phyloP scores from a whole-genome alignment of 805 yeast species.

The Danielozyma ontarioensis region DNA sequence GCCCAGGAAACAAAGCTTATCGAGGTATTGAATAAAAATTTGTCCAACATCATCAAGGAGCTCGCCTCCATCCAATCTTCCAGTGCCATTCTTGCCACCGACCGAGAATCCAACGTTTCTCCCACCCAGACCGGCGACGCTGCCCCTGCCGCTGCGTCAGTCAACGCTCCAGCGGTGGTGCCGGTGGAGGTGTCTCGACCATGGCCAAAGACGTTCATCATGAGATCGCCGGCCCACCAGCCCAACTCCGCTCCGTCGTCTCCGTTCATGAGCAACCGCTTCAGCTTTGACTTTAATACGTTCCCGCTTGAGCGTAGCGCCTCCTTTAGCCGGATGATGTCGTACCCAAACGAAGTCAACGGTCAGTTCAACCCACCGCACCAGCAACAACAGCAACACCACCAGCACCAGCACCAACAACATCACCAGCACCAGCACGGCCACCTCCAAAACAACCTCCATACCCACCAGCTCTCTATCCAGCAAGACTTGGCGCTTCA shows the following conservation, averaged over 20 bases:
- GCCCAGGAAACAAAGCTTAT: not conserved
- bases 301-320: slow-evolving; percentile 5
- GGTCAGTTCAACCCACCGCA: not conserved
- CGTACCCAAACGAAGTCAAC: slow-evolving; percentile 1
- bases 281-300: slow-evolving; percentile 13
- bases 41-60: slow-evolving; percentile 1
- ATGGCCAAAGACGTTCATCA: slow-evolving; percentile 3
- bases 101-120: no score
- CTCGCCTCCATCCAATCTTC: no score
- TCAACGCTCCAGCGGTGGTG: no score
- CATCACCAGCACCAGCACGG: slow-evolving; percentile 2
- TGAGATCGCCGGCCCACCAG: slow-evolving; percentile 4
- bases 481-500: slow-evolving; percentile 1
- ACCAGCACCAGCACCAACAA: slow-evolving; percentile 1
- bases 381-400: slow-evolving; percentile 2
- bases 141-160: no score
- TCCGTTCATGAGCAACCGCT: slow-evolving; percentile 12
- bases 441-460: slow-evolving; percentile 1
- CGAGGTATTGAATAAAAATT: not conserved
- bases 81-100: no score
- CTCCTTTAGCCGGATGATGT: not conserved
- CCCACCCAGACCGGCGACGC: no score
- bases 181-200: not conserved
- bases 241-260: slow-evolving; percentile 12
- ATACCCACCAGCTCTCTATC: no score